These are phyloP conservation scores for Lichtheimia hyalospora DNA, from an alignment of 371 early-diverging fungal species.

Conservation along the genomic window DNA sequence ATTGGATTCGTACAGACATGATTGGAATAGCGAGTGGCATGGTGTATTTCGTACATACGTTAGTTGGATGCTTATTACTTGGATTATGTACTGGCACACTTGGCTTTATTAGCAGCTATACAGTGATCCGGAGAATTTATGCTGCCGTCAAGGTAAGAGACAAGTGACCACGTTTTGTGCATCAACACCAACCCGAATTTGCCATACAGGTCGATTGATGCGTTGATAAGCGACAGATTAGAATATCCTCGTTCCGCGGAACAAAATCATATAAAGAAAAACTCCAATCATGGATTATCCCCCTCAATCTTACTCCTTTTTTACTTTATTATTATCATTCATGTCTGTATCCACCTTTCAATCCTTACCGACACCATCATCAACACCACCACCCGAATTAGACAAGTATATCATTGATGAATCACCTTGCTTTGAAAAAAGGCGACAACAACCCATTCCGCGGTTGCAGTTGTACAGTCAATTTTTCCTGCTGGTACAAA, in stretches of 20 bases:
- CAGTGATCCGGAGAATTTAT: constrained; percentile 38
- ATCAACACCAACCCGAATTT: too few relatives aligned
- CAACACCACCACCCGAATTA: constrained; percentile 22
- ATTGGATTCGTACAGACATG: constrained; percentile 20
- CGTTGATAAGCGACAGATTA: too few relatives aligned
- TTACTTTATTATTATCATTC: background rate
- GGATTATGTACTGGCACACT: constrained; percentile 40
- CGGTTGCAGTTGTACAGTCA: background rate
- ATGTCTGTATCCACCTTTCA: background rate
- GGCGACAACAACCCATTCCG: background rate
- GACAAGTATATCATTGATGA: background rate
- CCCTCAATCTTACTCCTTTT: background rate
- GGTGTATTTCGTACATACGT: constrained; percentile 30
- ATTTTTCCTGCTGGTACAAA: constrained; percentile 20
- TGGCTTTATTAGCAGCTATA: constrained; percentile 38
- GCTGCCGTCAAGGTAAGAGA: constrained; percentile 39
- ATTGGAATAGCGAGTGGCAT: constrained; percentile 26
- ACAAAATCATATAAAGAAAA: background rate
- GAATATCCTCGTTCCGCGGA: constrained; percentile 9
- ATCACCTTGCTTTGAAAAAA: background rate
- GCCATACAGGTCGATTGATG: constrained; percentile 2
- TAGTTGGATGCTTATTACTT: constrained; percentile 31
- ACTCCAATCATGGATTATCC: background rate
- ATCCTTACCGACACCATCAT: constrained; percentile 21
- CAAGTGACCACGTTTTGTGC: background rate